Evolutionary conservation across 305 asterid species (phyloP), one percentile per base, ranked within the genome.

Genomic region (Fraxinus ornus): DNA sequence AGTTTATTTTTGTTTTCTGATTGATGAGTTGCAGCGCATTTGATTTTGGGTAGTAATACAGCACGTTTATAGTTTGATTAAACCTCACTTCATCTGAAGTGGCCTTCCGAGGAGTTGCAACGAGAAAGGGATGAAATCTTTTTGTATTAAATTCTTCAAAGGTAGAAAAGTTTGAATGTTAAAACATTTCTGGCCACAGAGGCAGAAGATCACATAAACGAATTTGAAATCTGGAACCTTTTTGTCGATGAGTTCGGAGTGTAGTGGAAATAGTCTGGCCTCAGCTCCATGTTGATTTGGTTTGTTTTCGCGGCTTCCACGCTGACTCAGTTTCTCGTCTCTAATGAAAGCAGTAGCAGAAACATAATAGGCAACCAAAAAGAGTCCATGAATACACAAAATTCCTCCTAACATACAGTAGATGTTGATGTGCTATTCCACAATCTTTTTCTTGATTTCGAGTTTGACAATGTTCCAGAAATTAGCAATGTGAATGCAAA

Each of bases 341-440:
- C 85, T 85, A 37, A 78, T 28, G 2, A 88, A 82, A 0, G 97
- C 96, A n/a, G 92, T 84, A 28, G 94, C 93, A 10, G 97, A 87
- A 6, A 94, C 85, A 52, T 87, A 91, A 77, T 93, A 94, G 26
- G 97, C 90, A 22, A 92, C 96, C 0, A 94, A 89, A 70, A 94
- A 94, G 41, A 94, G 84, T 15, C 94, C 99, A 80, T 95, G 99
- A 49, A 94, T 83, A 81, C 98, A 94, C 87, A 93, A 62, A 6
- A 94, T 87, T 76, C 99, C 99, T 49, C 99, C 99, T 3, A 5
- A 92, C 86, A 0, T 97, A 91, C 66, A 95, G 86, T 75, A 86
- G 88, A 5, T 90, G 89, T 32, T 88, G 88, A 81, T 92, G 88
- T 68, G 92, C 71, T 26, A 95, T 87, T 19, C 99, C 95, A 35